These are phyloP conservation scores for Neurospora sp. DNA, from an alignment of 495 filamentous ascomycete species.

Conservation along the genomic window DNA sequence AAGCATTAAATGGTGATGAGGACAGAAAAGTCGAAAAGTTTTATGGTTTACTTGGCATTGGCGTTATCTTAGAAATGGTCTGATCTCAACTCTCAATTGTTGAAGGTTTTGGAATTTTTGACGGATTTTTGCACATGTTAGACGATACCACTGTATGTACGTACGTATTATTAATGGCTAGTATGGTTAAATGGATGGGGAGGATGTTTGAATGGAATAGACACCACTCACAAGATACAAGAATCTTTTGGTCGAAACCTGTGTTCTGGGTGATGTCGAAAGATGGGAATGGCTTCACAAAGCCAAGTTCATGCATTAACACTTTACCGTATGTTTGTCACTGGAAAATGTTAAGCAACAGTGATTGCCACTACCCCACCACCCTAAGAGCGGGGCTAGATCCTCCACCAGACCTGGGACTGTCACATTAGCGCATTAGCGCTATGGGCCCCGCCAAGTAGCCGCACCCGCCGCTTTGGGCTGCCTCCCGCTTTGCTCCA, in stretches of 20 bases:
- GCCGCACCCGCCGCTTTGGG: background rate
- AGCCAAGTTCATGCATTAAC: background rate
- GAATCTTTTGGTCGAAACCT: background rate
- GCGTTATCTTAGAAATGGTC: background rate
- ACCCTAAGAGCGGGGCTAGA: background rate
- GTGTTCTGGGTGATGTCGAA: too few relatives aligned
- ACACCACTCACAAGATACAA: background rate
- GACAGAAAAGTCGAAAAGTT: background rate
- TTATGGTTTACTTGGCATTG: background rate
- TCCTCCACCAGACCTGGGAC: background rate
- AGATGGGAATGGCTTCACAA: background rate
- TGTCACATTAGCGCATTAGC: background rate
- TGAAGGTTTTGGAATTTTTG: too few relatives aligned
- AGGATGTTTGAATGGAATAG: background rate
- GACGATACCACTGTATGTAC: background rate
- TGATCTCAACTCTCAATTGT: too few relatives aligned
- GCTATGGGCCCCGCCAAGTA: background rate
- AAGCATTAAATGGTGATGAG: constrained; percentile 25
- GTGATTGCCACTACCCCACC: background rate
- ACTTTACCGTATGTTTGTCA: rapidly evolving
- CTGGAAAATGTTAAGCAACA: background rate
- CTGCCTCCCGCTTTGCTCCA: background rate
- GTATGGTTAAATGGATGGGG: background rate
- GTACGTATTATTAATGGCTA: background rate
- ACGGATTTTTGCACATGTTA: background rate